phyloP scores from a whole-genome alignment of 2,329 filamentous ascomycete genomes.

The Coniochaeta hoffmannii region DNA sequence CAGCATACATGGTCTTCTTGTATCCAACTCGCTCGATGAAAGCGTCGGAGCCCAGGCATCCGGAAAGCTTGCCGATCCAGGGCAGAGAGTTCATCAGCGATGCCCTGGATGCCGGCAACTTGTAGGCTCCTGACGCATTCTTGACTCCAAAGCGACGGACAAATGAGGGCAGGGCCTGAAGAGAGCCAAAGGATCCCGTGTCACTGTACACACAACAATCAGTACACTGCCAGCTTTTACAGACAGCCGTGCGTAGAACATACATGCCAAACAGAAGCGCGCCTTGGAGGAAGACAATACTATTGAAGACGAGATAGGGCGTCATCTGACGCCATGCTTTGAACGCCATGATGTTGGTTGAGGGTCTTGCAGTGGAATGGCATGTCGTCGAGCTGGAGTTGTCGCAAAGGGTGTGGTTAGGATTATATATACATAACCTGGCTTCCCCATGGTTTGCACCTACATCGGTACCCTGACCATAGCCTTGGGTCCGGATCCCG shows the following conservation, averaged over 20 bases:
- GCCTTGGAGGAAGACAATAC: conserved; percentile 9
- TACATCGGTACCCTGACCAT: background rate
- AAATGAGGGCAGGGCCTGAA: conserved; percentile 11
- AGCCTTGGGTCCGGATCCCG: too few relatives aligned
- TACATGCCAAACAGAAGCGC: conserved; percentile 12
- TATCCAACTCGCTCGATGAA: conserved; percentile 10
- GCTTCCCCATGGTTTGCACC: too few relatives aligned
- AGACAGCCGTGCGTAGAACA: background rate
- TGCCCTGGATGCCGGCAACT: conserved; percentile 5
- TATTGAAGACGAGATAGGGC: conserved; percentile 12
- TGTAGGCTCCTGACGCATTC: background rate
- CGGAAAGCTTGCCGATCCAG: conserved; percentile 12
- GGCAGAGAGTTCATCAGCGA: conserved; percentile 11
- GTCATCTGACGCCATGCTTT: conserved; percentile 7
- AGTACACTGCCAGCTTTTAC: background rate
- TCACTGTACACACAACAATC: conserved; percentile 5
- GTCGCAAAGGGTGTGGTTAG: too few relatives aligned
- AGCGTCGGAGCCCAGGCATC: conserved; percentile 8
- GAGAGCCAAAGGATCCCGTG: conserved; percentile 10
- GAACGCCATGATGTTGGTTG: background rate
- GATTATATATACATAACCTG: background rate
- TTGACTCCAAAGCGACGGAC: conserved; percentile 8
- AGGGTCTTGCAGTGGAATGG: background rate
- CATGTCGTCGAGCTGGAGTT: background rate
- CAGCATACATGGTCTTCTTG: conserved; percentile 11